Evolutionary conservation across 805 yeast species (phyloP).

Genomic region (Zygosaccharomyces bisporus): DNA sequence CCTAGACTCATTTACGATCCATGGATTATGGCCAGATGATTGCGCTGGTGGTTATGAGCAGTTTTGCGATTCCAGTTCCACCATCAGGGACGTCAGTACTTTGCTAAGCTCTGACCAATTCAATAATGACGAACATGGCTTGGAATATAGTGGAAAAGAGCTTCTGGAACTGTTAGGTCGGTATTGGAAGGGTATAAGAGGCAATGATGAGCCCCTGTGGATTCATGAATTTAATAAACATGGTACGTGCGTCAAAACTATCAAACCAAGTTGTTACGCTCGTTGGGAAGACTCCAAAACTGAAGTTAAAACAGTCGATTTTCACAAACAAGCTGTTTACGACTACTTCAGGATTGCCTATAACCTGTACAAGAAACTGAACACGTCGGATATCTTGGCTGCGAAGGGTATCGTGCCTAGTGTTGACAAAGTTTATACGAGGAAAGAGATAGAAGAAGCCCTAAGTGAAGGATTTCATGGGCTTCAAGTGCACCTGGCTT

Average conservation of each 20-base stretch:
- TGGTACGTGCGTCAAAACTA: slow-evolving; percentile 85
- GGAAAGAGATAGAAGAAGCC: slow-evolving; percentile 51
- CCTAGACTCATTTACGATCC: slow-evolving; percentile 66
- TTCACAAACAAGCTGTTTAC: slow-evolving; percentile 44
- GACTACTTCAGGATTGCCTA: slow-evolving; percentile 67
- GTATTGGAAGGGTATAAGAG: slow-evolving; percentile 72
- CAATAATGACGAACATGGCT: slow-evolving; percentile 14
- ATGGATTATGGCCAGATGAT: slow-evolving; percentile 86
- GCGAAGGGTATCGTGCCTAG: slow-evolving; percentile 72
- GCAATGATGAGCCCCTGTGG: slow-evolving; percentile 72
- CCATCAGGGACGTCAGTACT: slow-evolving; percentile 47
- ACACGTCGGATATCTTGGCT: slow-evolving; percentile 65
- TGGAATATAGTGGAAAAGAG: slow-evolving; percentile 44
- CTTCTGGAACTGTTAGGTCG: slow-evolving; percentile 53
- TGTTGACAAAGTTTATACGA: slow-evolving; percentile 50
- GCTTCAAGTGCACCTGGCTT: slow-evolving; percentile 55
- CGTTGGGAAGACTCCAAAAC: slow-evolving; percentile 26
- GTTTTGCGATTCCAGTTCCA: slow-evolving; percentile 64
- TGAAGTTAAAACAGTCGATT: slow-evolving; percentile 8
- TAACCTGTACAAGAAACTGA: slow-evolving; percentile 51
- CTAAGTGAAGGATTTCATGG: slow-evolving; percentile 47
- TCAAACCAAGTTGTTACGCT: slow-evolving; percentile 67
- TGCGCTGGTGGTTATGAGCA: slow-evolving; percentile 81
- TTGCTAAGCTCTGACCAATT: slow-evolving; percentile 39
- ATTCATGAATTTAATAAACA: slow-evolving; percentile 91